A percentile compares a stretch with the other conserved stretches of the same genome.
These are phyloP conservation scores for Pythium aristosporum DNA, from an alignment of 352 stramenopile species.

Conservation along the genomic window DNA sequence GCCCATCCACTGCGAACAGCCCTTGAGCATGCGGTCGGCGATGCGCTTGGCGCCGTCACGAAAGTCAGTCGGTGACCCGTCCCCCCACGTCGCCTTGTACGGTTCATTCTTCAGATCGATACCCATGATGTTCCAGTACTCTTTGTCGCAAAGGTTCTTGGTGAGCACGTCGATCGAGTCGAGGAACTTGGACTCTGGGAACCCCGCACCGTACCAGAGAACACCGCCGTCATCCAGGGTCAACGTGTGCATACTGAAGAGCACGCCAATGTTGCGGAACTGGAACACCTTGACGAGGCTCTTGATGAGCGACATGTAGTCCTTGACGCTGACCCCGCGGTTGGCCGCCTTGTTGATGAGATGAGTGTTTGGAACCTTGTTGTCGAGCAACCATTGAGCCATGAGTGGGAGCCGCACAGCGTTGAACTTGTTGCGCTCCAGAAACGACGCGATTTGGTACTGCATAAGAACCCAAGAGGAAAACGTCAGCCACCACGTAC, in stretches of 20 bases:
- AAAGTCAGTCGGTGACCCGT: constrained; percentile 45
- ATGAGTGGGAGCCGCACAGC: constrained; percentile 68
- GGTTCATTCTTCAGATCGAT: constrained; percentile 74
- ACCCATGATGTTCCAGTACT: constrained; percentile 79
- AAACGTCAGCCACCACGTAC: not conserved
- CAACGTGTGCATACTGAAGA: constrained; percentile 46
- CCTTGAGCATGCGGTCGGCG: constrained; percentile 60
- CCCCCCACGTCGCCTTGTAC: constrained; percentile 50
- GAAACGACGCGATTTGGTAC: constrained; percentile 67
- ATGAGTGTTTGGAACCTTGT: not conserved
- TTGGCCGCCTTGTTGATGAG: constrained; percentile 11
- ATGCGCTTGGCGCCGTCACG: constrained; percentile 47
- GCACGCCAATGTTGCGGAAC: constrained; percentile 43
- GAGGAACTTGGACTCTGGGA: constrained; percentile 23
- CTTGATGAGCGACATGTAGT: constrained; percentile 44
- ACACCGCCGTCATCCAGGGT: constrained; percentile 27
- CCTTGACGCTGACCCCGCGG: constrained; percentile 42
- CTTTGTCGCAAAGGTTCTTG: constrained; percentile 43
- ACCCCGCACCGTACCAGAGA: constrained; percentile 33
- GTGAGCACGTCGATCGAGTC: constrained; percentile 38
- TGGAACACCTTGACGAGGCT: constrained; percentile 38
- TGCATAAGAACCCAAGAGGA: not conserved
- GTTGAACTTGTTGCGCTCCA: constrained; percentile 77
- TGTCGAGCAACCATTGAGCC: constrained; percentile 45
- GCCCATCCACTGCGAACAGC: constrained; percentile 66